phyloP scores from a whole-genome alignment of 2,329 filamentous ascomycete species.

The Fusarium musae region DNA sequence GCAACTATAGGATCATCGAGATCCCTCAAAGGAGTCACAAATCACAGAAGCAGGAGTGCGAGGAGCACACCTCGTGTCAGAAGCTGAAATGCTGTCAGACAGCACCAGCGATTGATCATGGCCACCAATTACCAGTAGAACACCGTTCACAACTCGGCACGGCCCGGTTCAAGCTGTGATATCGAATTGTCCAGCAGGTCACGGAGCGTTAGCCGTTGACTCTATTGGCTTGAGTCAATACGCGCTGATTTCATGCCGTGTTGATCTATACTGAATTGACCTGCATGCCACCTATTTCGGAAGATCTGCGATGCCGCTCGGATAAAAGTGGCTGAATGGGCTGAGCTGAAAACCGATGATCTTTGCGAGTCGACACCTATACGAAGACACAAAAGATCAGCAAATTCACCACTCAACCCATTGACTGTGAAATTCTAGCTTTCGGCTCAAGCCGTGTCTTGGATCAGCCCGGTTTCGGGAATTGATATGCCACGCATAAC shows the following conservation, averaged over 20 bases:
- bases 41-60: fast-evolving
- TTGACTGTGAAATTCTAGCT: no score
- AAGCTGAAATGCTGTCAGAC: neutral
- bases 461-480: neutral
- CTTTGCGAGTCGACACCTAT: no score
- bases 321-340: neutral
- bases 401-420: no score
- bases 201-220: no score
- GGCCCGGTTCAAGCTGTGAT: no score
- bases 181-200: no score
- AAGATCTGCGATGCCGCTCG: neutral
- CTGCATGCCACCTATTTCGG: fast-evolving
- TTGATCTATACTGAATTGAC: neutral
- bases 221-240: no score
- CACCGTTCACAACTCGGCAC: fast-evolving
- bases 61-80: fast-evolving
- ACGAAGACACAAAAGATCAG: no score
- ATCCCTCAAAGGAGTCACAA: neutral
- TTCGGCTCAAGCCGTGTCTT: neutral
- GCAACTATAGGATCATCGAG: neutral
- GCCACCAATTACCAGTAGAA: fast-evolving
- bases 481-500: neutral
- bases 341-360: neutral
- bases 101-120: neutral
- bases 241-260: no score